Evolutionary conservation across 2,329 filamentous ascomycete genomes (phyloP), one percentile per base, ranked within the genome.

Genomic region (Metarhizium guizhouense): DNA sequence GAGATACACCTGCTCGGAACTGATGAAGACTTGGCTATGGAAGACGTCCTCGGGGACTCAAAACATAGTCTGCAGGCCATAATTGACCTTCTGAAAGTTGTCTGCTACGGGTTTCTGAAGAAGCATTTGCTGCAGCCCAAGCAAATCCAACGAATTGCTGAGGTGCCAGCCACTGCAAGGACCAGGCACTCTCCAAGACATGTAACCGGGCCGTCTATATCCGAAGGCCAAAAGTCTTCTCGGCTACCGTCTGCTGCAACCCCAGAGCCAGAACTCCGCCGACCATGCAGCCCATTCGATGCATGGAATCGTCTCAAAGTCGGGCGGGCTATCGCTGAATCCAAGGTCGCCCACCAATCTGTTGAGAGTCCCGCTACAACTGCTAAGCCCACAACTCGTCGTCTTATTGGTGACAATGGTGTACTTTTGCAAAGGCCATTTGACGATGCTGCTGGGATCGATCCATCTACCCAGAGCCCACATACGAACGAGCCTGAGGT

Each of bases 21-120:
- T 11, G 58, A 63, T 2, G 68, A 70, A n/a, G 32, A 68, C 2
- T 69, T 75, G n/a, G 67, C 70, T 18, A 55, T 66, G 5, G 66
- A 71, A 20, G 60, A 67, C 2, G 25, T 77, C 13, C 65, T 81
- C 2, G 72, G 78, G 53, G 73, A 78, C 13, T 73, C 74, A 32
- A 67, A 74, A 1, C 74, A 72, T 43, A 73, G 73, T 13, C 59
- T 90, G n/a, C 74, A 79, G 30, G 70, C 60, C 1, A 65, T 74
- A 18, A 53, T 64, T n/a, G 81, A 87, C 47, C 75, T 96, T 3
- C 65, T 96, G 10, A 78, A 78, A 52, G 83, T 83, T 0, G 81
- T 92, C 65, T 76, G 88, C 30, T 80, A 78, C 51, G 83, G 90
- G 57, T 96, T 95, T 70, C 72, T 97, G 6, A 83, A 82, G 55